Evolutionary conservation across 2,329 filamentous ascomycete species (phyloP).

Genomic region (Ceratocystis albifundus): DNA sequence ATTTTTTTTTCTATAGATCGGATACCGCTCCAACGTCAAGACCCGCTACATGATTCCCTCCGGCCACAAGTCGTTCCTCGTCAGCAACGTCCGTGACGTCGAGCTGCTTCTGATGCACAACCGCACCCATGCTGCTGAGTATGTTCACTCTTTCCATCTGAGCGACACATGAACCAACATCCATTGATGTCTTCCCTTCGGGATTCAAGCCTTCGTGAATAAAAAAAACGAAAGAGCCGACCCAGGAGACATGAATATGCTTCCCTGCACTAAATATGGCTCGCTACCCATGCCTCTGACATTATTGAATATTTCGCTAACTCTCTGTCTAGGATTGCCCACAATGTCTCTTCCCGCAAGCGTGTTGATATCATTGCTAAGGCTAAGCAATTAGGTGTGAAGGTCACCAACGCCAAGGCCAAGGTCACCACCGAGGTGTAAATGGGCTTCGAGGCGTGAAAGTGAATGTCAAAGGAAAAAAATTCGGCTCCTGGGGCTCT

Average conservation of each 20-base stretch:
- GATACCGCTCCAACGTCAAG: slow-evolving; percentile 98
- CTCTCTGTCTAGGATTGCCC: slow-evolving; percentile 64
- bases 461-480: slow-evolving; percentile 22
- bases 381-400: slow-evolving; percentile 96
- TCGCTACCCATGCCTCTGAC: background rate
- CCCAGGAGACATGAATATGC: background rate
- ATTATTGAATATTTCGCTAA: slow-evolving; percentile 30
- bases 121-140: slow-evolving; percentile 97
- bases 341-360: slow-evolving; percentile 97
- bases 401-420: slow-evolving; percentile 99
- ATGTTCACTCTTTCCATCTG: slow-evolving; percentile 36
- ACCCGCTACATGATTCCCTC: slow-evolving; percentile 97
- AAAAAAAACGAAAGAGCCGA: background rate
- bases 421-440: slow-evolving; percentile 93
- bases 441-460: slow-evolving; percentile 28
- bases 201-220: background rate
- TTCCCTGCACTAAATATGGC: background rate
- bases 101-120: slow-evolving; percentile 99
- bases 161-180: background rate
- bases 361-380: slow-evolving; percentile 94
- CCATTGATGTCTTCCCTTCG: background rate
- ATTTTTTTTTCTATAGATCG: slow-evolving; percentile 53
- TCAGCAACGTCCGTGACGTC: slow-evolving; percentile 91
- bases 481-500: slow-evolving; percentile 23
- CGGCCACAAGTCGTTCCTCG: slow-evolving; percentile 99